Base-by-base conservation (phyloP, 805 yeast species). In the Yamadazyma nakazawae region DNA sequence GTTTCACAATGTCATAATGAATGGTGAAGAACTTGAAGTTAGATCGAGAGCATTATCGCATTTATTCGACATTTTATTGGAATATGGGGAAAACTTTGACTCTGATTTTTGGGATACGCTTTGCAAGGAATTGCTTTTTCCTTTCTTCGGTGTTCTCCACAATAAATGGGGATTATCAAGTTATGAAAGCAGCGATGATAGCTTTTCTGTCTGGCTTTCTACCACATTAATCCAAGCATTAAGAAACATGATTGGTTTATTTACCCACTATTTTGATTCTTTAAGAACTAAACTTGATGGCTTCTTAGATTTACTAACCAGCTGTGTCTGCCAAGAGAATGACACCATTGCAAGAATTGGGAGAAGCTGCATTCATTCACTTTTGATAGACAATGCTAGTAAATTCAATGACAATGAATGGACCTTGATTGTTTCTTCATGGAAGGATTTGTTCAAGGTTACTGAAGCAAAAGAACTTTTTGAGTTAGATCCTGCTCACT, bases 291-390 rank as follows among this genome's bases (percentile, higher is more conserved):
- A 87, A 78, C 72, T 92, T 43, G 87, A 82, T 50, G 94, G 88
- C 1, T 89, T 86, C 62, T 73, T 95, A 64, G 81, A 81, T 16
- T 73, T 95, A 43, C 67, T 94, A 47, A 82, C 83, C 1, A 84
- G 92, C 5, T 94, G 99, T 66, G 88, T 94, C 42, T 89, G 96
- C 57, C 99, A 94, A 64, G 97, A 91, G 57, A 92, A 94, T 62
- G 99, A 94, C 59, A 91, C 98, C 0, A 90, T 95, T 57, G 95
- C 97, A 0, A 78, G 96, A 57, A 92, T 92, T 54, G 99, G 99
- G 30, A 79, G 95, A 58, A 81, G 92, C 8, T 91, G 99, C 62
- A 74, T 94, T 48, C 85, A 86, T 54, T 86, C 84, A 53, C 72
- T 94, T 50, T 76, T 94, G 47, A 67, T 83, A n/a, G 85, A 85